A percentile compares a stretch with the other conserved stretches of the same genome.
phyloP scores from a whole-genome alignment of 129 eudicot genomes.

The Flaveria robusta region DNA sequence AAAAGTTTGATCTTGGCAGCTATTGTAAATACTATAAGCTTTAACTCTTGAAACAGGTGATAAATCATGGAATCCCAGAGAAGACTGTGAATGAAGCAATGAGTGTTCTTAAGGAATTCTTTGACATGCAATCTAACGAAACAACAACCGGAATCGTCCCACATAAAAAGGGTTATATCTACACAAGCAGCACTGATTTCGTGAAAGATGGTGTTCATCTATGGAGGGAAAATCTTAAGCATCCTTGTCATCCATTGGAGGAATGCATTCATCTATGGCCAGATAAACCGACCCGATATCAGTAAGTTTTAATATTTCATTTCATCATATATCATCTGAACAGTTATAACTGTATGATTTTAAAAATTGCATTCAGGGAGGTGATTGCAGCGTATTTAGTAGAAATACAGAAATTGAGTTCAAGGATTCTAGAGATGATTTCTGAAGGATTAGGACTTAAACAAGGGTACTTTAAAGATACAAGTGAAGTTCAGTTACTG shows the following conservation, averaged over 20 bases:
- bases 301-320: constrained; percentile 38
- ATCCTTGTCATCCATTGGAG: constrained; percentile 61
- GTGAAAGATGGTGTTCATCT: constrained; percentile 55
- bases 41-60: constrained; percentile 44
- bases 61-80: constrained; percentile 67
- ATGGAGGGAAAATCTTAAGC: constrained; percentile 84
- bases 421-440: constrained; percentile 54
- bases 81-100: constrained; percentile 32
- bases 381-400: constrained; percentile 42
- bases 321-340: not conserved
- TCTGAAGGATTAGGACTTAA: constrained; percentile 72
- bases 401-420: constrained; percentile 52
- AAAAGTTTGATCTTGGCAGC: too few relatives aligned
- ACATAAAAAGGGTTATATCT: constrained; percentile 44
- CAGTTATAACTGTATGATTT: not conserved
- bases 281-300: constrained; percentile 47
- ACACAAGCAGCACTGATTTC: constrained; percentile 47
- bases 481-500: constrained; percentile 55
- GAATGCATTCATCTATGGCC: constrained; percentile 66
- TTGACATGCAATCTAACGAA: constrained; percentile 51
- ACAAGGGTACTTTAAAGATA: constrained; percentile 40
- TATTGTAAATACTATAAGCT: not conserved
- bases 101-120: constrained; percentile 55
- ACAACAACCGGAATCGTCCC: constrained; percentile 25
- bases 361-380: constrained; percentile 42